These are phyloP conservation scores for Zymoseptoria brevis DNA, from an alignment of 2,329 filamentous ascomycete genomes.

Conservation along the genomic window DNA sequence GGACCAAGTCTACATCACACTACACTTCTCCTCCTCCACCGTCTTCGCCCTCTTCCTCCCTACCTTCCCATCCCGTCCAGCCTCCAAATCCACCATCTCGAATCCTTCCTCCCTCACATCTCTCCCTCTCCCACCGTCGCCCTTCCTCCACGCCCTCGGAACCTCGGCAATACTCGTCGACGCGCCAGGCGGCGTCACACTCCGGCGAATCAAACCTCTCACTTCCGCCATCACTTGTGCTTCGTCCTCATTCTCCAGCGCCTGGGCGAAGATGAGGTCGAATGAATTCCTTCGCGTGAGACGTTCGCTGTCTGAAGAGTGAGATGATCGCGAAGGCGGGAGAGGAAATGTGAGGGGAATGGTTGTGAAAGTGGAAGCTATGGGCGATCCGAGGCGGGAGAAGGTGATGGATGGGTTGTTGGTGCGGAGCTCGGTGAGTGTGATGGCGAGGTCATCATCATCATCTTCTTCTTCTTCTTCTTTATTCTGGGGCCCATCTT, in stretches of 20 bases:
- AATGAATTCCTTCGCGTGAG: constrained; percentile 6
- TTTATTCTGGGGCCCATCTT: background rate
- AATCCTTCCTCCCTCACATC: background rate
- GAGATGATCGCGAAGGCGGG: background rate
- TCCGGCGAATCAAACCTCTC: background rate
- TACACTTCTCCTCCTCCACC: background rate
- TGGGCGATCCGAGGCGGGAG: background rate
- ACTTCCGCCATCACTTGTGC: background rate
- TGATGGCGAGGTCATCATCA: constrained; percentile 3
- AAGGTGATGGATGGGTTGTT: background rate
- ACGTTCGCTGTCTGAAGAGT: background rate
- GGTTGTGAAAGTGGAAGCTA: background rate
- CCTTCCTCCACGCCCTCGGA: background rate
- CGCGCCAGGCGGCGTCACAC: constrained; percentile 10
- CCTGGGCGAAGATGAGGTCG: constrained; percentile 7
- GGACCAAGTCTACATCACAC: background rate
- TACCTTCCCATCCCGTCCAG: background rate
- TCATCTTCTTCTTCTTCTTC: constrained; percentile 1
- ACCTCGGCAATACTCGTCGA: background rate
- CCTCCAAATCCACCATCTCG: background rate
- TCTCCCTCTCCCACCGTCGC: background rate
- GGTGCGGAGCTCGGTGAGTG: background rate
- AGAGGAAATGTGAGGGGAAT: background rate
- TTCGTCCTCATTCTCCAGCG: constrained; percentile 2
- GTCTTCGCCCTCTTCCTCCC: background rate